Evolutionary conservation across 75 land plant genomes (phyloP).

Genomic region (Picea glauca): DNA sequence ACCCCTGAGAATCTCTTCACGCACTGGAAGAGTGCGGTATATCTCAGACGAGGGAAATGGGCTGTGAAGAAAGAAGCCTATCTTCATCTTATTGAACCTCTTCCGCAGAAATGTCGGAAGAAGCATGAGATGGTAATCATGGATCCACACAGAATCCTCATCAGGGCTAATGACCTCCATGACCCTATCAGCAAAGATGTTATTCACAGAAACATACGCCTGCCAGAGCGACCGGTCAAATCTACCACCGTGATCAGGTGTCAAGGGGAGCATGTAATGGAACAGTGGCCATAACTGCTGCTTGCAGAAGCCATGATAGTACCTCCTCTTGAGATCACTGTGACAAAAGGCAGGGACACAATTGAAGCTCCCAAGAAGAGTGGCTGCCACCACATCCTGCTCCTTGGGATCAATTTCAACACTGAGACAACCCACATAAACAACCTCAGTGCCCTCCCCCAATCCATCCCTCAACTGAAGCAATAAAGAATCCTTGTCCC

Average conservation of each 20-base stretch:
- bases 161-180: constrained; percentile 62
- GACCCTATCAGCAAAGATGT: constrained; percentile 64
- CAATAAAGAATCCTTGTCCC: constrained; percentile 72
- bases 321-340: constrained; percentile 35
- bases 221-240: constrained; percentile 40
- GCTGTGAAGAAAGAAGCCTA: constrained; percentile 86
- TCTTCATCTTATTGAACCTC: constrained; percentile 31
- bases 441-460: constrained; percentile 37
- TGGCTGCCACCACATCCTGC: constrained; percentile 51
- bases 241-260: constrained; percentile 42
- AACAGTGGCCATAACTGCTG: constrained; percentile 77
- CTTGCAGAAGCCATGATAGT: constrained; percentile 80
- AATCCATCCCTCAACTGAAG: constrained; percentile 62
- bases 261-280: constrained; percentile 68
- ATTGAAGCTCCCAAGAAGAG: constrained; percentile 47
- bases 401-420: constrained; percentile 49
- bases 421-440: constrained; percentile 61
- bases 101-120: constrained; percentile 70
- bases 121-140: constrained; percentile 74
- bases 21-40: constrained; percentile 68
- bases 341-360: constrained; percentile 64
- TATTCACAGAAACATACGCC: constrained; percentile 56
- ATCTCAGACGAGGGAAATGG: constrained; percentile 96
- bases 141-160: constrained; percentile 81
- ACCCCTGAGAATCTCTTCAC: constrained; percentile 68